phyloP scores from a whole-genome alignment of 2,329 filamentous ascomycete species.

The Sordariomycetes sp. region DNA sequence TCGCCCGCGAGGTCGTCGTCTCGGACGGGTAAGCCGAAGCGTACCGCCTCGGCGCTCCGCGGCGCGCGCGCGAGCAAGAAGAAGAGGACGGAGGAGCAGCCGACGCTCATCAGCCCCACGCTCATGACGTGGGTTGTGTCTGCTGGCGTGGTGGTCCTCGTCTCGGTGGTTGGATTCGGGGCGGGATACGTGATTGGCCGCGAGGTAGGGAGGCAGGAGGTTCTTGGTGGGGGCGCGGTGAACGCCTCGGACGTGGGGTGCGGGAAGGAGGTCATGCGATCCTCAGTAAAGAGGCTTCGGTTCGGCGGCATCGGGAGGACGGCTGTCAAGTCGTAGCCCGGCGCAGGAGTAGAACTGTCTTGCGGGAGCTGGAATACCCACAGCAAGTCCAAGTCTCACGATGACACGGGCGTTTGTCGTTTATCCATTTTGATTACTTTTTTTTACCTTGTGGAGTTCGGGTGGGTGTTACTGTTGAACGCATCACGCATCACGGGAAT shows the following conservation, averaged over 20 bases:
- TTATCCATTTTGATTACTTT: no score
- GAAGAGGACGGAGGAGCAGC: slow-evolving; percentile 39
- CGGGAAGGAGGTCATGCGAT: slow-evolving; percentile 38
- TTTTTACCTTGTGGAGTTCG: background rate
- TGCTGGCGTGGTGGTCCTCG: slow-evolving; percentile 53
- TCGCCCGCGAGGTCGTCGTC: slow-evolving; percentile 18
- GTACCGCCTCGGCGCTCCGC: slow-evolving; percentile 22
- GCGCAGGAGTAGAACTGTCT: background rate
- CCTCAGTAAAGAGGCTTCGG: slow-evolving; percentile 35
- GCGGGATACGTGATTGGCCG: slow-evolving; percentile 56
- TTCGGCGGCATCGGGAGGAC: slow-evolving; percentile 40
- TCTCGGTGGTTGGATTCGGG: slow-evolving; percentile 56
- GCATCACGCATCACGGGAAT: background rate
- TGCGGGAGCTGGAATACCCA: background rate
- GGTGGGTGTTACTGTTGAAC: background rate
- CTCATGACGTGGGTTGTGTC: slow-evolving; percentile 52
- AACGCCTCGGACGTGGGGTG: slow-evolving; percentile 34
- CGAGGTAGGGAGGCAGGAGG: slow-evolving; percentile 51
- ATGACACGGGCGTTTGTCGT: background rate
- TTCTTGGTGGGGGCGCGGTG: slow-evolving; percentile 22
- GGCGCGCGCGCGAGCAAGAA: slow-evolving; percentile 20
- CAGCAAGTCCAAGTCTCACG: background rate
- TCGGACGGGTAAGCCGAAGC: slow-evolving; percentile 23
- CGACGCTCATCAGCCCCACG: slow-evolving; percentile 25
- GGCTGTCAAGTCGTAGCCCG: slow-evolving; percentile 18